phyloP scores from a whole-genome alignment of 306 rosid species.

The Vigna reflexopilosa region DNA sequence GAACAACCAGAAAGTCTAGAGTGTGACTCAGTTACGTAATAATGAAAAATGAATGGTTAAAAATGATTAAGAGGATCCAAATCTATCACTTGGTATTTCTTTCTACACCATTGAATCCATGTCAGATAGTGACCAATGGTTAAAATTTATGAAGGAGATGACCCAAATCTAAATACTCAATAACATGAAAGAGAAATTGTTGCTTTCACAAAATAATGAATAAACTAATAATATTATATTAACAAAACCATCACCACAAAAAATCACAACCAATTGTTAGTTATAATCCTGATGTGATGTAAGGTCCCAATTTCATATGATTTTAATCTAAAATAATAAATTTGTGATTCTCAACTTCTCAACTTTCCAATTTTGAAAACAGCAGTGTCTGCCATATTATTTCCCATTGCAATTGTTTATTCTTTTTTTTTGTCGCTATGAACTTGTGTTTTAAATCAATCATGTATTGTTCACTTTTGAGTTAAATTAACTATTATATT shows the following conservation, averaged over 20 bases:
- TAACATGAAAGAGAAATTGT: not conserved
- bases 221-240: not conserved
- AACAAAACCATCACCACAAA: not conserved
- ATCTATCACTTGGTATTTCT: not conserved
- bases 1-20: not conserved
- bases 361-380: no score
- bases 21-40: not conserved
- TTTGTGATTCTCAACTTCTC: not conserved
- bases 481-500: no score
- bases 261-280: not conserved
- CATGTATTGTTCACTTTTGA: no score
- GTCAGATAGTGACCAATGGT: not conserved
- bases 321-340: not conserved
- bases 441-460: not conserved
- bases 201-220: not conserved
- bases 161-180: not conserved
- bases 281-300: not conserved
- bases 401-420: not conserved
- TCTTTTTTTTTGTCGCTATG: not conserved
- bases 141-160: not conserved
- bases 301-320: not conserved
- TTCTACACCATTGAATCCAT: not conserved
- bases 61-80: not conserved
- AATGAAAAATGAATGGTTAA: no score
- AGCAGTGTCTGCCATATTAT: no score